Conservation (phyloP, 768 basidiomycete genomes). For the Suillus discolor region DNA sequence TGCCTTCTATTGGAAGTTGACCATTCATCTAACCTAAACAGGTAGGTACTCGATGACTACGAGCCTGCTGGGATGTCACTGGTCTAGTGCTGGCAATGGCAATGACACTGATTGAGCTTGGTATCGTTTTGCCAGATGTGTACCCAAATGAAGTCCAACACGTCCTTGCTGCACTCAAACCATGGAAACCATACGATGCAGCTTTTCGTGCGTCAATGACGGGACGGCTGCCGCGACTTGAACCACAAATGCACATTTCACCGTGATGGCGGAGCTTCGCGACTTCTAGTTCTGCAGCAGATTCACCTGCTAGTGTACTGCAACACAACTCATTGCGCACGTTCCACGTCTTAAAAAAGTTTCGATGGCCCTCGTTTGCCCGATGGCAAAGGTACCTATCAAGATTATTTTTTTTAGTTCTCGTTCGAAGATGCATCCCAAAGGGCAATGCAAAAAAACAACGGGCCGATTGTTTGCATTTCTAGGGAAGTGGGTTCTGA, state of each 20-base stretch:
- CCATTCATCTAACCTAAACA: conserved; percentile 2
- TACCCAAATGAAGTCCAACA: not conserved
- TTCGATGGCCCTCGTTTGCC: not conserved
- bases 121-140: not conserved
- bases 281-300: not conserved
- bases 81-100: not conserved
- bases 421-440: not conserved
- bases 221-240: not conserved
- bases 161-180: not conserved
- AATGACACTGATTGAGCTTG: not conserved
- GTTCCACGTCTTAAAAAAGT: not conserved
- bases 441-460: not conserved
- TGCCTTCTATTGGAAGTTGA: not conserved
- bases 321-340: not conserved
- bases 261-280: not conserved
- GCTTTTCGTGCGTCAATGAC: not conserved
- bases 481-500: not conserved
- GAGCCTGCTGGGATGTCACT: not conserved
- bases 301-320: not conserved
- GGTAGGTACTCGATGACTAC: not conserved
- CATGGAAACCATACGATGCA: not conserved
- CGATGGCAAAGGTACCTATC: not conserved
- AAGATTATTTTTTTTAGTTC: not conserved
- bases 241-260: not conserved
- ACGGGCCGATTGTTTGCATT: not conserved